These are phyloP conservation scores for Solanum sejunctum DNA, from an alignment of 257 asterid species.

Conservation along the genomic window DNA sequence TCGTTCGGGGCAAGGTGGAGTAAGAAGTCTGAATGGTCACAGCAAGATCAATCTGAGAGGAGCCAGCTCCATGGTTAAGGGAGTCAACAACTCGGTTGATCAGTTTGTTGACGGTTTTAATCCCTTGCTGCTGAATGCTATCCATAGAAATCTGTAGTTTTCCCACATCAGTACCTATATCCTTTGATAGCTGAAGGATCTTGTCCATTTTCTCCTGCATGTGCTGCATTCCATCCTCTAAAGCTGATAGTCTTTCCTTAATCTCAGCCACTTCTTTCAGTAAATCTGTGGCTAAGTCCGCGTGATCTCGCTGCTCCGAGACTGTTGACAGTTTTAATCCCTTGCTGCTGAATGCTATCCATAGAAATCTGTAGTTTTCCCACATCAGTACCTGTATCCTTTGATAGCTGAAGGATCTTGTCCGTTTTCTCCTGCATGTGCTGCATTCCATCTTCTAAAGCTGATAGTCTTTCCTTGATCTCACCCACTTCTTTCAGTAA, in stretches of 20 bases:
- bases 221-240: not conserved
- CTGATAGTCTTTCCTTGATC: not conserved
- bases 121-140: not conserved
- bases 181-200: not conserved
- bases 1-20: not conserved
- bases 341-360: not conserved
- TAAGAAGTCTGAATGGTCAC: not conserved
- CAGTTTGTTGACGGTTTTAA: not conserved
- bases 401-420: not conserved
- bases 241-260: not conserved
- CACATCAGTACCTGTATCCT: not conserved
- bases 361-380: not conserved
- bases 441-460: not conserved
- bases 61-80: not conserved
- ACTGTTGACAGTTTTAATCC: not conserved
- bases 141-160: not conserved
- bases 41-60: not conserved
- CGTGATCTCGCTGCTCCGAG: not conserved
- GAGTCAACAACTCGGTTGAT: not conserved
- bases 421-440: not conserved
- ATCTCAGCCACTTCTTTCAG: not conserved
- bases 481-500: not conserved
- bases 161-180: not conserved
- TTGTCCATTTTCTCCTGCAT: not conserved
- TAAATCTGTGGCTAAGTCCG: not conserved